Evolutionary conservation across 2,329 filamentous ascomycete genomes (phyloP).

Genomic region (Fusarium tricinctum): DNA sequence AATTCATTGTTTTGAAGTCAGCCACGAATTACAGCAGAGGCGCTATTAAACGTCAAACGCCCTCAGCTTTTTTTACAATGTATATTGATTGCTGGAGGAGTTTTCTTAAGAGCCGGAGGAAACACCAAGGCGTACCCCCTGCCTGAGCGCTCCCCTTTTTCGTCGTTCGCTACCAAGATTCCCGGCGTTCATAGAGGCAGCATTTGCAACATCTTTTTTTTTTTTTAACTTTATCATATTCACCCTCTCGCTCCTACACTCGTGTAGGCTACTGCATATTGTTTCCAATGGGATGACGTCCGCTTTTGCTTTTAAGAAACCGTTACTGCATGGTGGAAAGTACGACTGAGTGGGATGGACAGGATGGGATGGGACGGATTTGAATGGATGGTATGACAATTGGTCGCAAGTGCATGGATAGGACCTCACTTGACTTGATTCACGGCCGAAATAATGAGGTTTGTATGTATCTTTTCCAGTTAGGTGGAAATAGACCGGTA

Average conservation of each 20-base stretch:
- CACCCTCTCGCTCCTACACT: conserved; percentile 30
- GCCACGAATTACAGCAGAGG: conserved; percentile 32
- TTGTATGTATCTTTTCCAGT: conserved; percentile 42
- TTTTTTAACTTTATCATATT: conserved; percentile 25
- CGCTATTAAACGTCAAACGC: conserved; percentile 21
- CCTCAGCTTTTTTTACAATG: conserved; percentile 13
- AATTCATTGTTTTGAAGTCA: conserved; percentile 31
- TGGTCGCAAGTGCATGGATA: conserved; percentile 38
- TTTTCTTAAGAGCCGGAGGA: conserved; percentile 21
- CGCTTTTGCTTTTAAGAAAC: conserved; percentile 13
- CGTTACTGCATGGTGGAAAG: conserved; percentile 19
- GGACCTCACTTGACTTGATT: conserved; percentile 23
- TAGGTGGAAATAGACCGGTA: conserved; percentile 37
- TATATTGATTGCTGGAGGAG: conserved; percentile 28
- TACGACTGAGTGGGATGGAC: conserved; percentile 15
- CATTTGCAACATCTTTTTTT: conserved; percentile 36
- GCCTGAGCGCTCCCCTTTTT: conserved; percentile 16
- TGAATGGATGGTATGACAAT: conserved; percentile 27
- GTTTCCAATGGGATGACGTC: conserved; percentile 23
- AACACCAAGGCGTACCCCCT: conserved; percentile 5
- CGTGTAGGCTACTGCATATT: conserved; percentile 31
- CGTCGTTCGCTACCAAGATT: conserved; percentile 45
- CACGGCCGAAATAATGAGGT: conserved; percentile 24
- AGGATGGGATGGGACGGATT: conserved; percentile 22
- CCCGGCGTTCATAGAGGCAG: conserved; percentile 46